phyloP scores from a whole-genome alignment of 2,329 filamentous ascomycete genomes.

The Xylariaceae sp. region DNA sequence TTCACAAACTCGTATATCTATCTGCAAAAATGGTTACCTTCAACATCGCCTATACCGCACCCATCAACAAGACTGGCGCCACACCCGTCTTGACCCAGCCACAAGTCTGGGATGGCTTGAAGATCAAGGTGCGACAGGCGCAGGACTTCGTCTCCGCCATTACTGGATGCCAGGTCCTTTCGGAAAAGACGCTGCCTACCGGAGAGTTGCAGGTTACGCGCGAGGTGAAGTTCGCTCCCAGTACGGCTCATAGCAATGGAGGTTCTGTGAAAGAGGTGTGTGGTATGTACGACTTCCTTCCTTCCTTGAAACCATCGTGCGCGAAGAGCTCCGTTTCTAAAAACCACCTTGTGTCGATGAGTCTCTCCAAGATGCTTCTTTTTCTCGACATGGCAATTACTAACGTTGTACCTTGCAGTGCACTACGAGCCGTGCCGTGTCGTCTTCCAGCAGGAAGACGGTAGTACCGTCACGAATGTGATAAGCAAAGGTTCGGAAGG shows the following conservation, averaged over 20 bases:
- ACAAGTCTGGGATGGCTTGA: constrained; percentile 47
- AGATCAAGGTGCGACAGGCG: constrained; percentile 45
- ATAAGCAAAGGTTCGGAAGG: constrained; percentile 41
- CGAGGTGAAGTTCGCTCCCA: constrained; percentile 41
- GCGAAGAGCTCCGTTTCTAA: too few relatives aligned
- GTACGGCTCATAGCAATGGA: constrained; percentile 1
- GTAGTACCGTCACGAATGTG: constrained; percentile 46
- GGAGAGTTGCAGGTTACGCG: constrained; percentile 40
- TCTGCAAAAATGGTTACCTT: constrained; percentile 44
- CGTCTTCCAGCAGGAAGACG: constrained; percentile 46
- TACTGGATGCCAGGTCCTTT: constrained; percentile 40
- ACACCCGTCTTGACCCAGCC: constrained; percentile 39
- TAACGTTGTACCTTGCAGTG: constrained; percentile 15
- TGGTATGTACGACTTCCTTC: too few relatives aligned
- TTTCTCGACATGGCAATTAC: not conserved
- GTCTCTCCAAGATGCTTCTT: too few relatives aligned
- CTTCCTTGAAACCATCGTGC: too few relatives aligned
- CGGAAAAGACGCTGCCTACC: constrained; percentile 35
- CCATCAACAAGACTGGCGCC: constrained; percentile 45
- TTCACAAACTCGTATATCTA: not conserved
- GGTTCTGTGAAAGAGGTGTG: constrained; percentile 41
- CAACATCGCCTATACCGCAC: constrained; percentile 45
- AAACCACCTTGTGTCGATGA: too few relatives aligned
- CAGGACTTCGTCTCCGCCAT: constrained; percentile 50
- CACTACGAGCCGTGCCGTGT: constrained; percentile 44